A percentile compares a stretch with the other conserved stretches of the same genome.
Evolutionary conservation across 2,329 filamentous ascomycete genomes (phyloP).

Genomic region (Diplodia corticola): DNA sequence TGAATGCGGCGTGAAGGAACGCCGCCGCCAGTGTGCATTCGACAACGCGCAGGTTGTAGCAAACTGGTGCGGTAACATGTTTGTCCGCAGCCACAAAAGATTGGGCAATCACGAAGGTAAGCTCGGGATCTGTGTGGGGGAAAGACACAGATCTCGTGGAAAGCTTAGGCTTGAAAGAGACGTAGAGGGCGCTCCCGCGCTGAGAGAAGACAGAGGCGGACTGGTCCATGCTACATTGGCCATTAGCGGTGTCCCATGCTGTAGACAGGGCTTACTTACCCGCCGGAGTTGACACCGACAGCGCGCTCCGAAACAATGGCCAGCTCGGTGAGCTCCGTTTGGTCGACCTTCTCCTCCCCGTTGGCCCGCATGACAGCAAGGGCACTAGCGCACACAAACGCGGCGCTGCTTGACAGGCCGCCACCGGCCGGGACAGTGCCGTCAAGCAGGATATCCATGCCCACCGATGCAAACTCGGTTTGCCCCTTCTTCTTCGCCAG

Average conservation of each 20-base stretch:
- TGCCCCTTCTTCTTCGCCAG: constrained; percentile 66
- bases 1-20: constrained; percentile 61
- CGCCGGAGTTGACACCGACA: constrained; percentile 95
- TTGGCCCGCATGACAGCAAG: constrained; percentile 87
- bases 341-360: constrained; percentile 74
- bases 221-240: constrained; percentile 79
- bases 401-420: constrained; percentile 89
- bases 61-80: constrained; percentile 85
- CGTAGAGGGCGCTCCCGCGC: constrained; percentile 82
- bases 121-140: constrained; percentile 75
- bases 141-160: constrained; percentile 76
- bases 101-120: constrained; percentile 91
- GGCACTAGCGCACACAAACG: constrained; percentile 87
- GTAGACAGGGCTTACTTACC: constrained; percentile 53
- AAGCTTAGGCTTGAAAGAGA: constrained; percentile 81
- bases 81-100: constrained; percentile 94
- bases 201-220: constrained; percentile 92
- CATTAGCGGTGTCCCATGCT: constrained; percentile 28
- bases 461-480: constrained; percentile 62
- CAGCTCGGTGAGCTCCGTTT: constrained; percentile 87
- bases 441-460: constrained; percentile 87
- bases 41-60: constrained; percentile 96
- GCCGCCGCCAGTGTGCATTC: constrained; percentile 88
- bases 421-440: constrained; percentile 90
- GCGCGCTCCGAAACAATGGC: constrained; percentile 92